Base-by-base conservation (phyloP, 2,329 filamentous ascomycete genomes). In the Phoma sp. region DNA sequence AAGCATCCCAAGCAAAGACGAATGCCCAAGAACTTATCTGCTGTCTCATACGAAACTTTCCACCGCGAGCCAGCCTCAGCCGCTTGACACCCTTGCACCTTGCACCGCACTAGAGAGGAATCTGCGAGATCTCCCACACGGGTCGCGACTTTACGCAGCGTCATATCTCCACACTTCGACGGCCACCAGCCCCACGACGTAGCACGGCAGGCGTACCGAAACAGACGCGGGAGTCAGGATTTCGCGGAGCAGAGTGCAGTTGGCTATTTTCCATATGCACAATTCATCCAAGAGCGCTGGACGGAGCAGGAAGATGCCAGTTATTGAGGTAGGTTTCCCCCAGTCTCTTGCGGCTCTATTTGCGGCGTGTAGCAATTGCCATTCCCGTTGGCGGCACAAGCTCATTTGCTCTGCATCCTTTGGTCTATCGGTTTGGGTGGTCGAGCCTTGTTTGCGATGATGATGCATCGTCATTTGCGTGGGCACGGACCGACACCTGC, bases 241-340 rank as follows among this genome's bases (percentile, higher is more conserved):
- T 52, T 23, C 42, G 29, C 43, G 37, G 33, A 51, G 37, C 14
- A 33, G 33, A 51, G 37, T 18, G 9, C 41, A 33, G 27, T 10
- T 24, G 14, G 42, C 27, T 40, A 43, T 41, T 65, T 67, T 7
- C 64, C 60, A 63, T 23, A 69, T 60, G 47, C 53, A 56, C 33
- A 58, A 37, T 55, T 59, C 55, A 25, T 47, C 57, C 5, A 59
- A 55, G 18, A 57, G 58, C 30, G 46, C 51, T 39, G 55, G 61
- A 41, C 59, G 60, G 42, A 64, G 59, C 55, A 61, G 57, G 52
- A 70, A 59, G 59, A 70, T 68, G 64, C 60, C 70, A 4, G 66
- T 73, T 1, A 72, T 74, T 7, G 70, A 73, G 69, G 71, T 74
- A 59, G 67, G 71, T 55, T 27, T 18, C 14, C 14, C 27, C 40